Conservation (phyloP, 192 early-diverging fungal genomes). For the Podochytrium sp. region DNA sequence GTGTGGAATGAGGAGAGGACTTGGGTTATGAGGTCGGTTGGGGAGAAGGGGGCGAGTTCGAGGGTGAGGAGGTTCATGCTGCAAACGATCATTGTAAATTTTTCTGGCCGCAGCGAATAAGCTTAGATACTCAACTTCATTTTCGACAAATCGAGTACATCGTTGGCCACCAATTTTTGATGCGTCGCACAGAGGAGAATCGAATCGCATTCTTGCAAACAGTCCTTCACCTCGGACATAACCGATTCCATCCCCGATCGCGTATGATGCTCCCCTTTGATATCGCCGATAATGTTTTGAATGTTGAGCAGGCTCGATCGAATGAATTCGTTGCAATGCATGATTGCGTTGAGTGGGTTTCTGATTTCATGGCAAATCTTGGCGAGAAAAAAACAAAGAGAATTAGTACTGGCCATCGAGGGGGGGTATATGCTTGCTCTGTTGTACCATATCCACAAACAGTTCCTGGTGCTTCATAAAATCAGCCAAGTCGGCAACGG, state of each 20-base stretch:
- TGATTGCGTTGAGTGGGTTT: constrained; percentile 3
- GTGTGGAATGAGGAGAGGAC: constrained; percentile 29
- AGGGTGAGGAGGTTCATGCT: constrained; percentile 42
- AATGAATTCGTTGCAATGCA: not conserved
- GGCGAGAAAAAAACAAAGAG: no score
- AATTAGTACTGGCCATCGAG: not conserved
- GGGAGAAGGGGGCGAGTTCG: constrained; percentile 1
- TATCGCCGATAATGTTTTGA: not conserved
- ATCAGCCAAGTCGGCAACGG: no score
- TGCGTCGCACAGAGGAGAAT: not conserved
- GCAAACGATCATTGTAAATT: not conserved
- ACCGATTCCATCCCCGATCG: not conserved
- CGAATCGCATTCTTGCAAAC: not conserved
- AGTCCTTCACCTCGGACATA: not conserved
- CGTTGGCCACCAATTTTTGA: not conserved
- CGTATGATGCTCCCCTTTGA: not conserved
- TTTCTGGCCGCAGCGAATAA: not conserved
- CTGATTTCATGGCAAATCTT: constrained; percentile 1
- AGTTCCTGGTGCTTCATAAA: not conserved
- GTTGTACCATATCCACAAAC: constrained; percentile 5
- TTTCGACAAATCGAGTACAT: not conserved
- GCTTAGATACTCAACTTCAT: not conserved
- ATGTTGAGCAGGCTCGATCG: not conserved
- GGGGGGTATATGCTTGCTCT: not conserved
- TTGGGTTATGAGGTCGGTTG: constrained; percentile 26